A percentile compares a stretch with the other conserved stretches of the same genome.
phyloP scores from a whole-genome alignment of 371 early-diverging fungal genomes.

The Haplosporangium sp. region DNA sequence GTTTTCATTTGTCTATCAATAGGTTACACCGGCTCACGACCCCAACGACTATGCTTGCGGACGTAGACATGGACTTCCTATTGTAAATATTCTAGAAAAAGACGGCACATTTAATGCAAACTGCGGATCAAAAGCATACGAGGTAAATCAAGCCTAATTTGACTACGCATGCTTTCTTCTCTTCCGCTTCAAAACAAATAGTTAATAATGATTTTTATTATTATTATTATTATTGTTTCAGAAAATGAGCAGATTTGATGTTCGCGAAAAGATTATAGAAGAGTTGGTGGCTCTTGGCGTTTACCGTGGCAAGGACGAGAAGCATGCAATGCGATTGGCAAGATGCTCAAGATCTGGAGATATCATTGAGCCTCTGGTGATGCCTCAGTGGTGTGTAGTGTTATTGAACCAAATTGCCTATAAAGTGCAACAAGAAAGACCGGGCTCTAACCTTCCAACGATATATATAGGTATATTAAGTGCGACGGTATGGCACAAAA shows the following conservation, averaged over 20 bases:
- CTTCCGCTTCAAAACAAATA: not conserved
- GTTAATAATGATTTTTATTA: conserved; percentile 22
- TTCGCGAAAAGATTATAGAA: conserved; percentile 77
- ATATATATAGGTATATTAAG: conserved; percentile 78
- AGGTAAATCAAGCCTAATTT: conserved; percentile 52
- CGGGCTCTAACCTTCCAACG: not conserved
- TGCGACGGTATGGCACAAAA: conserved; percentile 85
- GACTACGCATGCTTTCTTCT: not conserved
- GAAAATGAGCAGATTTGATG: conserved; percentile 88
- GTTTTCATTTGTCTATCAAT: not conserved
- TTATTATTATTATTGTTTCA: conserved; percentile 23
- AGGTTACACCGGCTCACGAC: conserved; percentile 99
- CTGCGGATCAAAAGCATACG: conserved; percentile 68
- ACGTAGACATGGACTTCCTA: conserved; percentile 84
- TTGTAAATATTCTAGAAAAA: conserved; percentile 87
- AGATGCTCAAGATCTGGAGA: conserved; percentile 93
- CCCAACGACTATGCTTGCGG: conserved; percentile 95
- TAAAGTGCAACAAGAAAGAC: not conserved
- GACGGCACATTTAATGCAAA: conserved; percentile 80
- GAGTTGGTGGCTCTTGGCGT: conserved; percentile 70
- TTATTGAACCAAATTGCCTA: not conserved
- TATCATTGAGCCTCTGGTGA: conserved; percentile 96
- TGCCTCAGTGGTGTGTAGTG: conserved; percentile 95
- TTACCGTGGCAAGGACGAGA: conserved; percentile 80
- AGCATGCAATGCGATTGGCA: conserved; percentile 92